phyloP scores from a whole-genome alignment of 2,329 filamentous ascomycete genomes.

The Trichoderma gracile region DNA sequence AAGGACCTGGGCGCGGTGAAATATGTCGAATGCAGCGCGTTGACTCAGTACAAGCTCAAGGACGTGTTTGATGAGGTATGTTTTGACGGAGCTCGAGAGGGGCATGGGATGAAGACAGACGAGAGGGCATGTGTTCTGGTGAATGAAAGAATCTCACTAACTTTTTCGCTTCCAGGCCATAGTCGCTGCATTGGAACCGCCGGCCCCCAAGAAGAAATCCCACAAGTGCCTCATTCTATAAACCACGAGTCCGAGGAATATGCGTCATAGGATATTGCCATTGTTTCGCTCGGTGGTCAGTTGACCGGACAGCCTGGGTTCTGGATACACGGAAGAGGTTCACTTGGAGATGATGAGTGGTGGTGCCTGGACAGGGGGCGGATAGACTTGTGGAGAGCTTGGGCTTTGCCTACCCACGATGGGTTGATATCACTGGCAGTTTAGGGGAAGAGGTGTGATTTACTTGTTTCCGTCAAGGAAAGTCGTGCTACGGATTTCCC shows the following conservation, averaged over 20 bases:
- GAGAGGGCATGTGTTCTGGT: neutral
- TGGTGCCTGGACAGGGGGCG: slow-evolving; percentile 12
- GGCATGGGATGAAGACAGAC: neutral
- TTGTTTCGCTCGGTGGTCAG: slow-evolving; percentile 23
- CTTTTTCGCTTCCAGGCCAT: slow-evolving; percentile 68
- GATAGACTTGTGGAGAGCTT: slow-evolving; percentile 14
- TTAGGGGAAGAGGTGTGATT: neutral
- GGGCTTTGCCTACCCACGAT: slow-evolving; percentile 17
- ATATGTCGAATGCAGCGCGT: slow-evolving; percentile 96
- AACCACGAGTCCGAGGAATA: slow-evolving; percentile 26
- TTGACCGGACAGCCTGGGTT: slow-evolving; percentile 24
- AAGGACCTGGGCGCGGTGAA: slow-evolving; percentile 97
- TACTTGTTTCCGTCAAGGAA: slow-evolving; percentile 10
- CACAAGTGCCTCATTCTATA: slow-evolving; percentile 71
- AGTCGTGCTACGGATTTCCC: neutral
- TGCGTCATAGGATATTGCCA: slow-evolving; percentile 24
- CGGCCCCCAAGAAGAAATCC: slow-evolving; percentile 74
- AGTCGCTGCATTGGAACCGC: slow-evolving; percentile 89
- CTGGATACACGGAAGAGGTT: slow-evolving; percentile 25
- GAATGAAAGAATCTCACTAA: neutral
- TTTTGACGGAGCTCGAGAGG: neutral
- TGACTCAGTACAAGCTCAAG: slow-evolving; percentile 98
- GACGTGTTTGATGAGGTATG: slow-evolving; percentile 98
- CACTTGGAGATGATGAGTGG: slow-evolving; percentile 12
- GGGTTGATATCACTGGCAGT: slow-evolving; percentile 9